Percentiles rank a stretch among this genome's conserved stretches.
phyloP scores from a whole-genome alignment of 2,329 filamentous ascomycete genomes.

The Graphium sp. region DNA sequence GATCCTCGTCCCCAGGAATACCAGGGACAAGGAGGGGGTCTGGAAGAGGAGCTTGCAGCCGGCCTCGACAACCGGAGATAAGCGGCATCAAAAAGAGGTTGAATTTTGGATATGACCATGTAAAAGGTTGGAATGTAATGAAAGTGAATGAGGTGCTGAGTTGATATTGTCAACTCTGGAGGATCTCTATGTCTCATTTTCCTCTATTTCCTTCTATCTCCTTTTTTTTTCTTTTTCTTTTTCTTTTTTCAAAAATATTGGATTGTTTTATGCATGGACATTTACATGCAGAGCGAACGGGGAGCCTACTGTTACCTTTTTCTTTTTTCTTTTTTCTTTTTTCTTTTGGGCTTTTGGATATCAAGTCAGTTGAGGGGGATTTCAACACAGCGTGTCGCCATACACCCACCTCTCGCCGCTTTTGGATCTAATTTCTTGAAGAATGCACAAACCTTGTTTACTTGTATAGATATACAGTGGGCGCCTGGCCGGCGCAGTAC shows the following conservation, averaged over 20 bases:
- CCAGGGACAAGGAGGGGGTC: conserved; percentile 24
- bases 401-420: no score
- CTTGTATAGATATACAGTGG: no score
- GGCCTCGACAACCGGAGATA: conserved; percentile 29
- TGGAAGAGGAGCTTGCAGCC: conserved; percentile 43
- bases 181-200: background rate
- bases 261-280: no score
- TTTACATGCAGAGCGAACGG: no score
- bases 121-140: background rate
- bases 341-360: background rate
- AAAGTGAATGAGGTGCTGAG: background rate
- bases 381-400: no score
- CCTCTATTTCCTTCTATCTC: background rate
- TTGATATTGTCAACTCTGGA: background rate
- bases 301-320: background rate
- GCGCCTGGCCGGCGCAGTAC: no score
- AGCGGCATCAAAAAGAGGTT: no score
- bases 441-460: no score
- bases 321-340: background rate
- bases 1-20: conserved; percentile 46
- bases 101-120: background rate
- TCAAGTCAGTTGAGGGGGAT: no score
- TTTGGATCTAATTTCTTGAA: no score
- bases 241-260: no score
- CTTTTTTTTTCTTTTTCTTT: conserved; percentile 1